Evolutionary conservation across 345 rosid species (phyloP), one percentile per base, ranked within the genome.

Genomic region (Hibiscus syriacus): DNA sequence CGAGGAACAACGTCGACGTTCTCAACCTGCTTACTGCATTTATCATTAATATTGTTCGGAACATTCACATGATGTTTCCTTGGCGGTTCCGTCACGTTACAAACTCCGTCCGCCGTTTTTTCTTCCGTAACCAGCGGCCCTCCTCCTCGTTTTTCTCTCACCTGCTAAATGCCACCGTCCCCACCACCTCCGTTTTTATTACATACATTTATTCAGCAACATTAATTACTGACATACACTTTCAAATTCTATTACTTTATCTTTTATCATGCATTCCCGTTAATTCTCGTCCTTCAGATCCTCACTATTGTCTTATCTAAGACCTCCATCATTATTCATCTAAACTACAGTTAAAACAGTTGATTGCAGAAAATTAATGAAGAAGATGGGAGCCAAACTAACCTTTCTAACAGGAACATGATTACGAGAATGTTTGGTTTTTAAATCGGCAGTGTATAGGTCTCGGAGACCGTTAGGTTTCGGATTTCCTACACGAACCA

Each of bases 401-500:
- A 80, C 92, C 86, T 81, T 87, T 55, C 70, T 56, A 19, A 82
- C 68, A 63, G 72, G 75, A 64, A 29, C 64, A 61, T 25, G 65
- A 56, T 55, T n/a, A 12, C 64, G 71, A 39, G 77, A 55, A 57
- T 60, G 63, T 64, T 73, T 79, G 57, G 26, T 68, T 46, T 46
- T 16, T 36, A 26, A n/a, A 78, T 75, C 77, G 29, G 68, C 67
- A 29, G 81, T 72, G 55, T 78, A 77, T 13, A 82, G 68, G 50
- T 79, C 80, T 54, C n/a, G 54, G 13, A 0, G 60, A 14, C 39
- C 23, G 45, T 45, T 62, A 8, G 68, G 85, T 43, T 74, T 82
- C 7, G 84, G 81, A 57, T 85, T 90, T 5, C 87, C 90, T 4
- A 88, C 82, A 53, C 89, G 84, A 36, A 84, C 60, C 66, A 93